These are phyloP conservation scores for Mikania micrantha DNA, from an alignment of 129 eudicot genomes.

Conservation along the genomic window DNA sequence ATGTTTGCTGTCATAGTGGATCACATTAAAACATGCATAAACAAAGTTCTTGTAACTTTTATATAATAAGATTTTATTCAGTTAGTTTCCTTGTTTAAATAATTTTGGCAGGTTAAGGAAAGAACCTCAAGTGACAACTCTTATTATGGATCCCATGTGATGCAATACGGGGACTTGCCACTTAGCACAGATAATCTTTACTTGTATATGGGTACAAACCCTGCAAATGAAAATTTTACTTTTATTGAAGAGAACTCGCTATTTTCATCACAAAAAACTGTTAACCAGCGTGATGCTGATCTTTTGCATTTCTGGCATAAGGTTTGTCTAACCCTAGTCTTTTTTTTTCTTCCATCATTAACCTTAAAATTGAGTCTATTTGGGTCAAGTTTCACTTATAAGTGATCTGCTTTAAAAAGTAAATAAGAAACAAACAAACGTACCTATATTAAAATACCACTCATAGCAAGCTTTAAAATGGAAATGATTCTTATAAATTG, in stretches of 20 bases:
- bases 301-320: slow-evolving; percentile 76
- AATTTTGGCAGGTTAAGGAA: slow-evolving; percentile 58
- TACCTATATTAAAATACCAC: too few species aligned
- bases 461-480: too few species aligned
- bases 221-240: slow-evolving; percentile 70
- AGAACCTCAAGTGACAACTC: slow-evolving; percentile 69
- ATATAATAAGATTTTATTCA: too few species aligned
- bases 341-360: background rate
- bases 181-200: slow-evolving; percentile 56
- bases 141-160: slow-evolving; percentile 88
- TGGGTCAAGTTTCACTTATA: background rate
- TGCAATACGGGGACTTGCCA: slow-evolving; percentile 84
- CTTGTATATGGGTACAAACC: slow-evolving; percentile 79
- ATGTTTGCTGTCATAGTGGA: too few species aligned
- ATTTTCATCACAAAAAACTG: slow-evolving; percentile 42
- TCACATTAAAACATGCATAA: background rate
- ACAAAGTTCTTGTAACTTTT: too few species aligned
- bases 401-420: background rate
- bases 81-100: too few species aligned
- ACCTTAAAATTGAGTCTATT: background rate
- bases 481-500: too few species aligned
- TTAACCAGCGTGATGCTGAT: slow-evolving; percentile 95
- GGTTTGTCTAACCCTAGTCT: slow-evolving; percentile 28
- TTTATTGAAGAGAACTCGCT: slow-evolving; percentile 43
- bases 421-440: too few species aligned